Percentiles rank a stretch among this genome's conserved stretches.
Evolutionary conservation across 2,329 filamentous ascomycete species (phyloP).

Genomic region (Scedosporium apiospermum): DNA sequence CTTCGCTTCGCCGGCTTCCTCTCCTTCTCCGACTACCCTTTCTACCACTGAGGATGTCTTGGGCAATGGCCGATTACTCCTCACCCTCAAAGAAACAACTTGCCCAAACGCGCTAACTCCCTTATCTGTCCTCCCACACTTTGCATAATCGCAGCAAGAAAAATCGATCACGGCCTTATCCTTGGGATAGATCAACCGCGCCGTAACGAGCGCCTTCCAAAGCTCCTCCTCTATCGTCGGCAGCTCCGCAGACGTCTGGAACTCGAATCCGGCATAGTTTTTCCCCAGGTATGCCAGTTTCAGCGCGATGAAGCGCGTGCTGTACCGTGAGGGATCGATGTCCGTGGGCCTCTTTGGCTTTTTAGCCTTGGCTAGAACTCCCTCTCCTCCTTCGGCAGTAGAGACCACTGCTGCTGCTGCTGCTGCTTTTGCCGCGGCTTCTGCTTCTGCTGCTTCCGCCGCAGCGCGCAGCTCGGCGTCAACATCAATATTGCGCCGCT

Average conservation of each 20-base stretch:
- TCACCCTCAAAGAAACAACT: conserved; percentile 73
- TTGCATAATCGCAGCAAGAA: conserved; percentile 81
- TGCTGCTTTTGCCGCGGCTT: conserved; percentile 6
- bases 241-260: conserved; percentile 60
- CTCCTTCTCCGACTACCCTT: conserved; percentile 15
- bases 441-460: conserved; percentile 7
- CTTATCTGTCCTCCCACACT: conserved; percentile 86
- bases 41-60: conserved; percentile 9
- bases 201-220: conserved; percentile 81
- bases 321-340: conserved; percentile 74
- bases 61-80: conserved; percentile 63
- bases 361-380: conserved; percentile 15
- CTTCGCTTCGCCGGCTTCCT: conserved; percentile 10
- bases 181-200: conserved; percentile 69
- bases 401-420: neutral
- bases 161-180: conserved; percentile 60
- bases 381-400: conserved; percentile 2
- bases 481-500: conserved; percentile 17
- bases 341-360: conserved; percentile 29
- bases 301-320: conserved; percentile 75
- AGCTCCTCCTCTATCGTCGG: conserved; percentile 88
- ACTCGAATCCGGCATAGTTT: conserved; percentile 88
- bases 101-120: conserved; percentile 97
- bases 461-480: conserved; percentile 8
- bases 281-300: conserved; percentile 92